Evolutionary conservation across 176 grass and related monocot species (phyloP), one percentile per base, ranked within the genome.

Genomic region (Hyparrhenia diplandra): DNA sequence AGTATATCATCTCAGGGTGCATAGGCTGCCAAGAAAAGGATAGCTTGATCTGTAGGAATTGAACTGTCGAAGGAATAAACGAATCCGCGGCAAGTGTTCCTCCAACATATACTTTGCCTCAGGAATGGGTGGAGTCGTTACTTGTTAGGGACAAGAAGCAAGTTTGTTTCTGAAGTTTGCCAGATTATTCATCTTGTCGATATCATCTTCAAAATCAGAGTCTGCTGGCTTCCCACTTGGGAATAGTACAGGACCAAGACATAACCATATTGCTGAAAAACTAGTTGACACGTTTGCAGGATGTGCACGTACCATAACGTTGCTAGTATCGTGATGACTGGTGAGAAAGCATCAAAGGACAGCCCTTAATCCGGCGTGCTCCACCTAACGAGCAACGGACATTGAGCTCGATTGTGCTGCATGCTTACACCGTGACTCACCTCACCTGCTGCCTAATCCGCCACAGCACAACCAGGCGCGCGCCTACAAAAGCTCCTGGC

Each of bases 1-100:
- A 34, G 47, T 5, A 86, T 29, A 68, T 34, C 28, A 0, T 80
- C 4, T 31, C 32, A 60, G 35, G 34, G 34, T 28, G 70, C 29
- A 28, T 78, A 86, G 10, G 12, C 18, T 52, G 69, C 17, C 82
- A 92, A 88, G 90, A 24, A 92, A 95, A 78, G 87, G 75, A 95
- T 92, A 86, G 74, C 90, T 84, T 95, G 82, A 12, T 58, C 52
- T 32, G 13, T 13, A 84, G 90, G 85, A 63, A 73, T 63, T 52
- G 68, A 46, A 36, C 42, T 28, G 34, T 80, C 16, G 23, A 69
- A 61, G 81, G 75, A 80, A 80, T 69, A 80, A 89, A 71, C 41
- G 52, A 43, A 43, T 81, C 14, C 13, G 16, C 45, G 46, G 43
- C 58, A 83, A 60, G 47, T 72, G 54, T 89, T 47, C 46, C 65